Percentiles rank a stretch among this genome's conserved stretches.
Evolutionary conservation across 164 flowering plant species (phyloP).

Genomic region (Santalum album): DNA sequence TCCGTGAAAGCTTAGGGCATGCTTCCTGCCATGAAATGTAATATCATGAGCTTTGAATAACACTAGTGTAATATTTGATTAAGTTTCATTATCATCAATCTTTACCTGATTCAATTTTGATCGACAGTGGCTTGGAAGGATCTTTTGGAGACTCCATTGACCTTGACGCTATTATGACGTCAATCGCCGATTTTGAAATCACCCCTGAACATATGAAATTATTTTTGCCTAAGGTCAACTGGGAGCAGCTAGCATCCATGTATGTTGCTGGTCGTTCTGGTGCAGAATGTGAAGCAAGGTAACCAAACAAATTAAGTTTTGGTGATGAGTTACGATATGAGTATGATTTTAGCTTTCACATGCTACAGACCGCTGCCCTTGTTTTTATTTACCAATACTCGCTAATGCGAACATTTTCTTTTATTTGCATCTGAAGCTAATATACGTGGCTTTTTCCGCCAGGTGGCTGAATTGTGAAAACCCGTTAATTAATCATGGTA

Average conservation of each 20-base stretch:
- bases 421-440: conserved; percentile 1
- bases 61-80: not conserved
- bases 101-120: conserved; percentile 1
- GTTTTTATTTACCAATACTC: no score
- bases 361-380: no score
- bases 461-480: conserved; percentile 90
- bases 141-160: conserved; percentile 27
- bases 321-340: no score
- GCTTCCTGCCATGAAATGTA: no score
- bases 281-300: conserved; percentile 91
- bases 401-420: no score
- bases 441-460: conserved; percentile 9
- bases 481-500: conserved; percentile 54
- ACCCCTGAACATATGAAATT: conserved; percentile 43
- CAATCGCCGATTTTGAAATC: conserved; percentile 44
- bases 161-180: conserved; percentile 37
- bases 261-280: conserved; percentile 58
- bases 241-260: conserved; percentile 64
- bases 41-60: not conserved
- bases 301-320: conserved; percentile 2
- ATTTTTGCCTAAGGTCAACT: conserved; percentile 57
- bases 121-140: conserved; percentile 40
- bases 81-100: not conserved
- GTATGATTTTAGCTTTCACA: no score
- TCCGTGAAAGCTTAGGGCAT: no score